Evolutionary conservation across 2,329 filamentous ascomycete species (phyloP), one percentile per base, ranked within the genome.

Genomic region (Basipetospora chlamydospora): DNA sequence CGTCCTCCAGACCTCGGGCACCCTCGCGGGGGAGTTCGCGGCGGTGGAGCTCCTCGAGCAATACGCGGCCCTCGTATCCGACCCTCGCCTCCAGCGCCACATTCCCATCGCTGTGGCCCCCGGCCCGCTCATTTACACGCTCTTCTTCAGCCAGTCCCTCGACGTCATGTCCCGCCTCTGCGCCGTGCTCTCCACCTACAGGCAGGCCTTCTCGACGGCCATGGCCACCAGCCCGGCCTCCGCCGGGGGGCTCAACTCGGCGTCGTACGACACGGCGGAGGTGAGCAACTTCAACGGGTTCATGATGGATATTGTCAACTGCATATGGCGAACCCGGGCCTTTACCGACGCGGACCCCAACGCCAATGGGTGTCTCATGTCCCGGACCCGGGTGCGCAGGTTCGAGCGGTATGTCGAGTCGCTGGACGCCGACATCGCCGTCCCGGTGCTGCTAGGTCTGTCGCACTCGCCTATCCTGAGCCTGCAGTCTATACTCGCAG

Each of bases 281-380:
- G 70, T 85, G 28, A 71, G 74, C 43, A 59, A 68, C 17, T 87
- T 90, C 59, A 93, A 93, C 52, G 79, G 79, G 16, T 86, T 80
- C 51, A 67, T 92, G 22, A 87, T 90, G 74, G 85, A 93, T 50
- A 69, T 86, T 22, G 87, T 83, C 61, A 92, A 92, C 51, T 74
- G 81, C 35, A 54, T 90, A 32, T 92, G 84, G 84, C 72, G 83
- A 7, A 71, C 73, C 16, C 72, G 77, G 10, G 84, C 79, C 1
- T 78, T 92, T 41, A 73, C 73, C 40, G 59, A 60, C 10, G 60
- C 62, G 2, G 81, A 88, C 44, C 58, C 67, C n/a, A 76, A 76
- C 47, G 64, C 73, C 2, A 63, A 66, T 37, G 73, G 70, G 7
- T 75, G 70, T 45, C 55, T 67, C 40, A 44, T 72, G 6, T 52